Conservation (phyloP, 2,329 filamentous ascomycete species). For the Beauveria brongniartii region DNA sequence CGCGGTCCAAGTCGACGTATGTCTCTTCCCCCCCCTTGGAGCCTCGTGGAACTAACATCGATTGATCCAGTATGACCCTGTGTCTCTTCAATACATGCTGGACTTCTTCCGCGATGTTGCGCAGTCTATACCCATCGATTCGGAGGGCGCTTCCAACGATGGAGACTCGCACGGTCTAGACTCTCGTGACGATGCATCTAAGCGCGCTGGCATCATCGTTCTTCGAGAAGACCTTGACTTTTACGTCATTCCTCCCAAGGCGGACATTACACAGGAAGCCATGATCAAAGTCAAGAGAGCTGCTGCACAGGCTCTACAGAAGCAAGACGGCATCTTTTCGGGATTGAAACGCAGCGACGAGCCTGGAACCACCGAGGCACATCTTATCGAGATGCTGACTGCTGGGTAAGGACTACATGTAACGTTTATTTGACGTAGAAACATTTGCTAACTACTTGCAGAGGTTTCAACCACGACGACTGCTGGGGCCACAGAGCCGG, state of each 20-base stretch:
- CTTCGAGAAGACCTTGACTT: conserved; percentile 94
- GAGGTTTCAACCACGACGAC: conserved; percentile 94
- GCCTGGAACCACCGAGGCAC: conserved; percentile 91
- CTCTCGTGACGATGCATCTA: conserved; percentile 70
- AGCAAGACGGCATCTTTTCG: conserved; percentile 92
- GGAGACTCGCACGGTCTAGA: conserved; percentile 60
- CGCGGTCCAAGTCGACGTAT: conserved; percentile 93
- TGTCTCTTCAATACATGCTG: conserved; percentile 96
- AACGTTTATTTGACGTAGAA: conserved; percentile 2
- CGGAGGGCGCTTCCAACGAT: conserved; percentile 57
- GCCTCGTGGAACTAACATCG: not conserved
- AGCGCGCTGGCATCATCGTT: conserved; percentile 94
- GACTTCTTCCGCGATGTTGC: conserved; percentile 96
- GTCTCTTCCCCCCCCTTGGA: conserved; percentile 28
- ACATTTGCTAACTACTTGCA: conserved; percentile 28
- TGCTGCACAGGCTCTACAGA: conserved; percentile 75
- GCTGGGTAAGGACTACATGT: conserved; percentile 62
- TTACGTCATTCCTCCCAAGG: conserved; percentile 82
- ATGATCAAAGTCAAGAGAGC: conserved; percentile 97
- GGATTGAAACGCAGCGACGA: conserved; percentile 93
- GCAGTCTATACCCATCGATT: conserved; percentile 83
- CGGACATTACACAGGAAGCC: conserved; percentile 75
- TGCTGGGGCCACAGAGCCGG: conserved; percentile 94
- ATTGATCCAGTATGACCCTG: conserved; percentile 76
- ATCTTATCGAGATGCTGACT: conserved; percentile 98